Evolutionary conservation across 2,329 filamentous ascomycete species (phyloP), one percentile per base, ranked within the genome.

Genomic region (Blumeriella jaapii): DNA sequence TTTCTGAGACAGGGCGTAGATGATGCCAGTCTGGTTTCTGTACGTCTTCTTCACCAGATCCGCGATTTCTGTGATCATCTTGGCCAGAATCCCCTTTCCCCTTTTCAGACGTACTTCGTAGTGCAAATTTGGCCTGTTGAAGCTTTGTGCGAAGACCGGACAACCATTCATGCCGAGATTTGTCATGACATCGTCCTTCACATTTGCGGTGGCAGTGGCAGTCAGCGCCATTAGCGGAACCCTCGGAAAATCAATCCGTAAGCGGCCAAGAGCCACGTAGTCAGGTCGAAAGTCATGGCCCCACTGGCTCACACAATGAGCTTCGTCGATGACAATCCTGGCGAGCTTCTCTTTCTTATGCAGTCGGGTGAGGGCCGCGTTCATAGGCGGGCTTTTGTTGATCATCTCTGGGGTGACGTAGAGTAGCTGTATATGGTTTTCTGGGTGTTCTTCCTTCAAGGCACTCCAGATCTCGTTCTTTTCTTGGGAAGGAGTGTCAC

Each of bases 241-340:
- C 2, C 73, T 71, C 1, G 78, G 76, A 49, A 89, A 89, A 34
- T 71, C 73, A 25, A 63, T 58, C 31, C 89, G 73, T 27, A 95
- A 64, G 39, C 76, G 69, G 17, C 87, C 85, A 3, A 98, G 65
- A 18, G 73, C 71, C 58, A 94, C 94, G 63, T 98, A 98, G 55
- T 96, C 89, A 1, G 87, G 89, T 29, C 93, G 76, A 55, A 98
- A 98, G 57, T 98, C 91, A 50, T 98, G 91, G 1, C 91, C 91
- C 91, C 91, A 98, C 64, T 98, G 87, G 58, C 91, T 96, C 16
- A 98, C 89, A 58, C 91, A 98, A 57, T 98, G 91, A n/a, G 91
- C 91, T 61, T 98, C 93, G 49, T 98, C 91, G 44, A 98, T 93
- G 34, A 98, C 91, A 31, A 98, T 74, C 16, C 91, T 76, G 11